A percentile compares a stretch with the other conserved stretches of the same genome.
phyloP scores from a whole-genome alignment of 2,329 filamentous ascomycete genomes.

The Golovinomyces cichoracearum region DNA sequence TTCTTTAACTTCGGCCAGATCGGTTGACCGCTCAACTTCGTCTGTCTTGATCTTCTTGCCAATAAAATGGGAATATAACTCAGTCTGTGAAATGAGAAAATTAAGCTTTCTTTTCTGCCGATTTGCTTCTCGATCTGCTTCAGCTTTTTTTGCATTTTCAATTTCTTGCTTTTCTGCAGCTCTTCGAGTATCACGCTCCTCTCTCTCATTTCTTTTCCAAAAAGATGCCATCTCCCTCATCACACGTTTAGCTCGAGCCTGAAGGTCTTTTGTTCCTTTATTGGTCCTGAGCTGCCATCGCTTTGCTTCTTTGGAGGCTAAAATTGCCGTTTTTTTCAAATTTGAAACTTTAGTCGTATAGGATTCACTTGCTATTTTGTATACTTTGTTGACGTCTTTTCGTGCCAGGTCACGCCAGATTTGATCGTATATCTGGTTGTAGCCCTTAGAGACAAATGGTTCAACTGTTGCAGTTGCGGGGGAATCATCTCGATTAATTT shows the following conservation, averaged over 20 bases:
- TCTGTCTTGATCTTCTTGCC: conserved; percentile 98
- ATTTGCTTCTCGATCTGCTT: conserved; percentile 91
- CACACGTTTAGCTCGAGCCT: conserved; percentile 84
- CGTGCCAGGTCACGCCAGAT: conserved; percentile 88
- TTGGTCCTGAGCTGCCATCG: conserved; percentile 94
- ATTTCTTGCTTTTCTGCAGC: conserved; percentile 87
- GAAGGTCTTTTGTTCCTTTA: conserved; percentile 93
- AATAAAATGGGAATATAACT: conserved; percentile 97
- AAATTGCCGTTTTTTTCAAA: conserved; percentile 83
- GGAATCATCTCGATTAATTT: conserved; percentile 24
- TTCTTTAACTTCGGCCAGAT: conserved; percentile 44
- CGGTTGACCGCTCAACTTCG: conserved; percentile 73
- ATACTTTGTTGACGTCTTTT: conserved; percentile 82
- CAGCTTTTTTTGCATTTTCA: conserved; percentile 85
- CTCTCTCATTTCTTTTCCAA: conserved; percentile 96
- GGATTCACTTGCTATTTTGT: conserved; percentile 64
- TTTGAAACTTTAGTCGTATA: conserved; percentile 78
- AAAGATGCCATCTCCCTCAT: conserved; percentile 99
- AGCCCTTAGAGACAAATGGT: conserved; percentile 62
- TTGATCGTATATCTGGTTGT: conserved; percentile 90
- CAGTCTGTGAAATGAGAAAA: conserved; percentile 95
- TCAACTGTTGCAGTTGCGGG: conserved; percentile 14
- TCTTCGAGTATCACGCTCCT: conserved; percentile 83
- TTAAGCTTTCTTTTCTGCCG: conserved; percentile 97
- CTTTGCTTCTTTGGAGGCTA: conserved; percentile 90